Base-by-base conservation (phyloP, 139 green algal species). In the Volvox africanus region DNA sequence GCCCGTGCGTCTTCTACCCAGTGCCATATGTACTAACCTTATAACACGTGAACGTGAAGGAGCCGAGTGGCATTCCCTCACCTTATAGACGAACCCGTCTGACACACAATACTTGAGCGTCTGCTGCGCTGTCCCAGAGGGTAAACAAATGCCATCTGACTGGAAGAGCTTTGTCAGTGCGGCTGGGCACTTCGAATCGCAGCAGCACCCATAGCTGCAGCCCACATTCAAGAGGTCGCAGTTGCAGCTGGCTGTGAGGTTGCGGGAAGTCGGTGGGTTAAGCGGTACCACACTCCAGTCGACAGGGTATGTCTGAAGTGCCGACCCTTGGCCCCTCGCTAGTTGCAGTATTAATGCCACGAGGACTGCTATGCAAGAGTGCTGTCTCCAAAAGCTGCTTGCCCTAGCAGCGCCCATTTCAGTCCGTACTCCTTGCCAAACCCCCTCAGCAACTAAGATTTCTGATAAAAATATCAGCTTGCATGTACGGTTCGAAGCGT, bases 121-220 rank as follows among this genome's bases (percentile, higher is more conserved):
- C 68, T 94, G 75, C 18, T 88, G 83, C 19, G 91, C 89, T 2
- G 68, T n/a, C 2, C 92, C 91, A 1, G 92, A 80, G 14, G 94
- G 92, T 26, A 94, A 61, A 75, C 94, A 96, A 0, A 50, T 36
- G 0, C 61, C 80, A 17, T 91, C 73, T 6, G 79, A 83, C 36
- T 30, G 76, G 5, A 93, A 93, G 12, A 82, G 80, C 20, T 14
- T 44, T 12, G 83, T 80, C 9, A 92, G 71, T 21, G 33, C 69
- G 30, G n/a, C n/a, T 24, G 88, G 76, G 86, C 94, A 96, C 55
- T 79, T 50, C 18, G 88, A 37, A 68, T 96, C 94, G 65, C 94
- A 96, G 85, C 94, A 96, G 92, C 94, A 96, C 21, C 84, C 81
- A 1, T 86, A 75, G 79, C 93, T 89, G 88, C 94, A 96, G 17